phyloP scores from a whole-genome alignment of 2,329 filamentous ascomycete species.

The Ophiocordyceps australis region DNA sequence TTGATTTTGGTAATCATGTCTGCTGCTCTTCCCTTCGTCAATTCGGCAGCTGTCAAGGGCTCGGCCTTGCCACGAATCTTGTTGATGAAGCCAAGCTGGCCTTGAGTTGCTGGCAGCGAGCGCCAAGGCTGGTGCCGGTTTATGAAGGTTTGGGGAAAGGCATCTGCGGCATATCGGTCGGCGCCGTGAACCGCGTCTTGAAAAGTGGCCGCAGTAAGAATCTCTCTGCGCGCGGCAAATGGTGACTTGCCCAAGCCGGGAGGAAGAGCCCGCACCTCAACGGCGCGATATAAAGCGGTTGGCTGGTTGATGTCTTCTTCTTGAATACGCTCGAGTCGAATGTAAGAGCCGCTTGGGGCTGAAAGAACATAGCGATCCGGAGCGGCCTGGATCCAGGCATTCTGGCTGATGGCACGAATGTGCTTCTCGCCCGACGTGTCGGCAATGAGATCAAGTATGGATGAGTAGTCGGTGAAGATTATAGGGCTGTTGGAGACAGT shows the following conservation, averaged over 20 bases:
- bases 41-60: conserved; percentile 29
- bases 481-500: conserved; percentile 24
- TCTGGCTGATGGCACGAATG: conserved; percentile 55
- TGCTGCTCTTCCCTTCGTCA: conserved; percentile 65
- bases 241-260: conserved; percentile 29
- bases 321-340: conserved; percentile 28
- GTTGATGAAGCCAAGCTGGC: conserved; percentile 54
- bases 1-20: conserved; percentile 91
- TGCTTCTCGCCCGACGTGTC: conserved; percentile 65
- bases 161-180: conserved; percentile 57
- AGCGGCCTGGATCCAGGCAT: conserved; percentile 73
- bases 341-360: conserved; percentile 42
- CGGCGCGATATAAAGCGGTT: conserved; percentile 19
- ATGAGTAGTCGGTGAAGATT: conserved; percentile 80
- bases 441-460: conserved; percentile 74
- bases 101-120: conserved; percentile 38
- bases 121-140: conserved; percentile 53
- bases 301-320: conserved; percentile 4
- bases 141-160: conserved; percentile 52
- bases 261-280: conserved; percentile 29
- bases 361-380: conserved; percentile 53
- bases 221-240: conserved; percentile 48
- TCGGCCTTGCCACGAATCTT: conserved; percentile 36
- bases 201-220: conserved; percentile 50
- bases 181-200: conserved; percentile 64